Base-by-base conservation (phyloP, 1,284 basidiomycete genomes). In the Trichosporon coremiiforme region DNA sequence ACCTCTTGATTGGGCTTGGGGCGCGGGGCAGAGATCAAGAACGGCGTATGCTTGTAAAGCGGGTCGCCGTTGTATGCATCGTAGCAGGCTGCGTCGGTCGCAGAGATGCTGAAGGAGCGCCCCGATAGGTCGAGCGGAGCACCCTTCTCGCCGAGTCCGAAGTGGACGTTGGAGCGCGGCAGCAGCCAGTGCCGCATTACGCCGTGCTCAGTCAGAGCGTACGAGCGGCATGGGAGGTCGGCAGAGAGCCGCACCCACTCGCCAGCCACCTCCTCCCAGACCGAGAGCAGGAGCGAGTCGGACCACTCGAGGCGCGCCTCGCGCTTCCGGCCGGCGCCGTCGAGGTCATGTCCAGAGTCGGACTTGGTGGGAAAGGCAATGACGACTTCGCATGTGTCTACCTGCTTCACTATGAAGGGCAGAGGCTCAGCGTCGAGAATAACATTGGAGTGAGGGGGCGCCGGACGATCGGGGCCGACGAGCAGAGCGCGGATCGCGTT, bases 41-140 rank as follows among this genome's bases (percentile, higher is more conserved):
- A 85, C 0, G 84, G 84, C 0, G 83, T 84, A 70, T 85, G 84
- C 75, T 85, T 85, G 80, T 85, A 85, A 64, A 84, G 78, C 65
- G 84, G 84, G 70, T 85, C 84, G 17, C 81, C 76, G 41, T 78
- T 74, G 70, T 80, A 84, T 0, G 84, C 77, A 70, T 85, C 84
- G 75, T 85, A 85, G 45, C 77, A 76, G 0, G 83, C 83, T 7
- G 83, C 79, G 67, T 85, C 84, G 1, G 79, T 79, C 4, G 81
- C 82, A 38, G 76, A 75, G 45, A 83, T 73, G 63, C 74, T 69
- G 73, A 84, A 84, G 0, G 74, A 75, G 25, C 83, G 75, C 36
- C 79, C 75, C 0, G 80, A 78, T 29, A 84, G 74, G 69, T 83
- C 81, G 50, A 84, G 70, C 13, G 84, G 84, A 0, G 80, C 84